Conservation (phyloP, 2,329 filamentous ascomycete species). For the Leptographium lundbergii region DNA sequence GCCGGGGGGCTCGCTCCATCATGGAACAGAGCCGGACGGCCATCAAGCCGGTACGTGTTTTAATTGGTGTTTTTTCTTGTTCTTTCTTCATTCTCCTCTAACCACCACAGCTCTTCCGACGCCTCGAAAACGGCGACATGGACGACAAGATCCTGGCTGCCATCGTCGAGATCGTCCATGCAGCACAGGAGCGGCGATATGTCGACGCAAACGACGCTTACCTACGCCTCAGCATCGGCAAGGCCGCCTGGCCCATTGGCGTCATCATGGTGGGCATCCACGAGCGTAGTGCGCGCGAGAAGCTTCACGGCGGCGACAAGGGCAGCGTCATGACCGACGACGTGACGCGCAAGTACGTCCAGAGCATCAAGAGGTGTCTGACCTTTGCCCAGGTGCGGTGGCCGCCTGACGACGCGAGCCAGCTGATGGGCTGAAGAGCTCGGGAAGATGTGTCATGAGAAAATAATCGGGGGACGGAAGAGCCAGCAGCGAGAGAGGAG, state of each 20-base stretch:
- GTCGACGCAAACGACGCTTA: constrained; percentile 97
- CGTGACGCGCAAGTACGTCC: constrained; percentile 85
- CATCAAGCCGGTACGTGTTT: constrained; percentile 53
- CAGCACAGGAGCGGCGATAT: constrained; percentile 81
- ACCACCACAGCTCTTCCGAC: constrained; percentile 56
- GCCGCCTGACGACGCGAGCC: constrained; percentile 83
- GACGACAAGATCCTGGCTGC: constrained; percentile 69
- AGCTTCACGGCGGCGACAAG: constrained; percentile 75
- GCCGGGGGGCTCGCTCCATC: constrained; percentile 68
- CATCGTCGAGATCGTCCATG: constrained; percentile 81
- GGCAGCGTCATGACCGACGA: constrained; percentile 98
- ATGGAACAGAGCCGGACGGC: constrained; percentile 83
- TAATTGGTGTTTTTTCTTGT: not conserved
- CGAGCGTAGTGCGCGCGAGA: constrained; percentile 89
- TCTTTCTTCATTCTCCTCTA: not conserved
- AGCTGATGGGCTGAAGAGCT: constrained; percentile 69
- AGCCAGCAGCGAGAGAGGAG: not conserved
- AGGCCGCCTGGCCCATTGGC: constrained; percentile 96
- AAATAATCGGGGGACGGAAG: too few species aligned
- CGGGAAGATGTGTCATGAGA: too few species aligned
- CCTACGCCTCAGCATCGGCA: constrained; percentile 81
- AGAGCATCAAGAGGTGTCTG: constrained; percentile 93
- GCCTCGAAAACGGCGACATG: constrained; percentile 70
- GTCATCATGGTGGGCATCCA: constrained; percentile 99
- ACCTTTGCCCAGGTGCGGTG: constrained; percentile 95